phyloP scores from a whole-genome alignment of 1,284 basidiomycete species.

The Pseudozyma hubeiensis region DNA sequence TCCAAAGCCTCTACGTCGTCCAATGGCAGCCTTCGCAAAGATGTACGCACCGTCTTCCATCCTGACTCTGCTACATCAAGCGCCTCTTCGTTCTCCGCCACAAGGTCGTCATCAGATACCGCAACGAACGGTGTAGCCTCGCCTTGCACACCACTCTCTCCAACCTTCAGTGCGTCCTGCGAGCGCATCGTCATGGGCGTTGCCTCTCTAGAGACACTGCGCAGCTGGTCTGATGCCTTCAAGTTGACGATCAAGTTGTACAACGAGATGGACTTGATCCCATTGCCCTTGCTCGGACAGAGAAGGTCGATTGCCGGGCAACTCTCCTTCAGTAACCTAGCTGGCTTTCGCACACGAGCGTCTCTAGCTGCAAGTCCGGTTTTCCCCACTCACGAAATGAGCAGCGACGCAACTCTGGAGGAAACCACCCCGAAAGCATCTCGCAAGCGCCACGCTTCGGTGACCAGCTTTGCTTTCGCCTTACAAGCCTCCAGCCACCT shows the following conservation, averaged over 20 bases:
- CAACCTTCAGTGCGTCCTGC: conserved; percentile 3
- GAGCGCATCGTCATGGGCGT: conserved; percentile 13
- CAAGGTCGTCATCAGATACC: conserved; percentile 8
- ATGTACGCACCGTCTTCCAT: too few species aligned
- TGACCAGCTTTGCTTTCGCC: conserved; percentile 13
- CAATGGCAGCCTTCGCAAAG: conserved; percentile 2
- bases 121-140: conserved; percentile 20
- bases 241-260: conserved; percentile 26
- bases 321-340: conserved; percentile 15
- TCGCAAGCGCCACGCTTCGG: conserved; percentile 19
- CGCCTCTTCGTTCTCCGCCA: conserved; percentile 6
- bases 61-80: conserved; percentile 8
- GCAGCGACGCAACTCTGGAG: neutral
- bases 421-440: conserved; percentile 19
- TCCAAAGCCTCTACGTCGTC: conserved; percentile 17
- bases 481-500: conserved; percentile 1
- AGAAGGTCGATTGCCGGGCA: conserved; percentile 6
- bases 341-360: conserved; percentile 28
- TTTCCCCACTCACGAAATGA: conserved; percentile 1
- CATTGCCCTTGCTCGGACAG: neutral
- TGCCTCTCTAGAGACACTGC: neutral
- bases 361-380: conserved; percentile 1
- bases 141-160: conserved; percentile 11
- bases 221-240: conserved; percentile 29
- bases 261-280: neutral